phyloP scores from a whole-genome alignment of 2,329 filamentous ascomycete genomes.

The Phaeoacremonium minimum region DNA sequence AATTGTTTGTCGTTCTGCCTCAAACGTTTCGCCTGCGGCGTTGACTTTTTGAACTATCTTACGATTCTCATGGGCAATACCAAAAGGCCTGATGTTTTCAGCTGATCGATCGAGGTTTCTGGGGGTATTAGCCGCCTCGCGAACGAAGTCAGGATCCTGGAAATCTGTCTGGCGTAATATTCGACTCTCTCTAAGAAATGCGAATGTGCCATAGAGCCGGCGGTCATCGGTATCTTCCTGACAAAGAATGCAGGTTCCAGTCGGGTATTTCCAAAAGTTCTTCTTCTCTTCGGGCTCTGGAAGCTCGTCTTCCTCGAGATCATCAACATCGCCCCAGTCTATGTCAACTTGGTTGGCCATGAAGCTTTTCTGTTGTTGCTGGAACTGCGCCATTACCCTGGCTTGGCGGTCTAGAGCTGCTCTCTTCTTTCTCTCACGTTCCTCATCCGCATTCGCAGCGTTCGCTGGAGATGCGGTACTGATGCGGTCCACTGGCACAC shows the following conservation, averaged over 20 bases:
- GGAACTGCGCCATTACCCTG: slow-evolving; percentile 95
- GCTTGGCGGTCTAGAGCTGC: slow-evolving; percentile 87
- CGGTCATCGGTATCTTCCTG: slow-evolving; percentile 93
- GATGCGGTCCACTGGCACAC: slow-evolving; percentile 71
- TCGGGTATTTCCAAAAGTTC: slow-evolving; percentile 84
- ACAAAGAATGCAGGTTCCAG: slow-evolving; percentile 90
- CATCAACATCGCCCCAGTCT: slow-evolving; percentile 85
- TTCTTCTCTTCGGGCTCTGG: slow-evolving; percentile 58
- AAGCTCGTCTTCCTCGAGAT: slow-evolving; percentile 66
- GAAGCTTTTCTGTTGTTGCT: slow-evolving; percentile 95
- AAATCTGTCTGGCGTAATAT: slow-evolving; percentile 85
- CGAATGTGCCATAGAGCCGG: slow-evolving; percentile 88
- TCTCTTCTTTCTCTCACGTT: slow-evolving; percentile 81
- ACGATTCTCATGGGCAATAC: slow-evolving; percentile 83
- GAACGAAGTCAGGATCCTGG: slow-evolving; percentile 75
- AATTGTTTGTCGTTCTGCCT: slow-evolving; percentile 73
- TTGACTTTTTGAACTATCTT: slow-evolving; percentile 73
- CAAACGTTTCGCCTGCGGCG: slow-evolving; percentile 64
- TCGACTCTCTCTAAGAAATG: slow-evolving; percentile 78
- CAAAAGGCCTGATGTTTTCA: slow-evolving; percentile 81
- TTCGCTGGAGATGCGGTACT: slow-evolving; percentile 78
- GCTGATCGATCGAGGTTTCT: slow-evolving; percentile 80
- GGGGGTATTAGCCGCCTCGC: slow-evolving; percentile 76
- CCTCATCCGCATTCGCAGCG: slow-evolving; percentile 60
- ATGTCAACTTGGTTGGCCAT: slow-evolving; percentile 82